Base-by-base conservation (phyloP, 1,284 basidiomycete genomes). In the Apiotrichum mycotoxinovorans region DNA sequence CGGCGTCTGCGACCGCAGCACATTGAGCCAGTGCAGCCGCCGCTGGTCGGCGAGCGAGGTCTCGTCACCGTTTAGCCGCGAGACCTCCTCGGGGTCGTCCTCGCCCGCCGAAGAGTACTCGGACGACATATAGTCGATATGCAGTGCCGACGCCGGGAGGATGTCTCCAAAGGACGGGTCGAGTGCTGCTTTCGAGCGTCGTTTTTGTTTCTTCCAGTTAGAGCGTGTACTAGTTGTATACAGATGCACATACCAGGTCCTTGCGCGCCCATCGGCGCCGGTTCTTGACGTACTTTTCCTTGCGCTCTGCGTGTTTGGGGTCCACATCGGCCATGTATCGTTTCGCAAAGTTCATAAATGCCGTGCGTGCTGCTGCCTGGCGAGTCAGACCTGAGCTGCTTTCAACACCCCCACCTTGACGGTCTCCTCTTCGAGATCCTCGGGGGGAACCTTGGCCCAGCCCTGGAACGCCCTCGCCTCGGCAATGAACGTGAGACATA, bases 211-310 rank as follows among this genome's bases (percentile, higher is more conserved):
- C 76, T 77, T 51, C 3, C 27, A 9, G 27, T 40, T 14, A 49
- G 48, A 23, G 14, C 23, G 15, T 41, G n/a, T 11, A 23, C 26
- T 34, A 7, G 34, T 7, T 17, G 20, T n/a, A 23, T 15, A 35
- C n/a, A 10, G 44, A 46, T 38, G 37, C 23, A 63, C 73, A 59
- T 30, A 73, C 75, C 44, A 73, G 57, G 54, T 78, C 76, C 56
- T 78, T 78, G 14, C 76, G 54, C 8, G 74, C 76, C 76, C 76
- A 78, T n/a, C 76, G 65, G 18, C 76, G 58, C 0, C 76, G 60
- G 23, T 66, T 66, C 64, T 76, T 76, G 17, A 69, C 64, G 47
- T 74, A 72, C 37, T 65, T 56, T 18, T 70, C 71, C 54, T 68
- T 67, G 45, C 66, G 65, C 54, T 64, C 64, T 1, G 61, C 68